These are phyloP conservation scores for Vanderwaltozyma verrucispora DNA, from an alignment of 805 yeast species.

Conservation along the genomic window DNA sequence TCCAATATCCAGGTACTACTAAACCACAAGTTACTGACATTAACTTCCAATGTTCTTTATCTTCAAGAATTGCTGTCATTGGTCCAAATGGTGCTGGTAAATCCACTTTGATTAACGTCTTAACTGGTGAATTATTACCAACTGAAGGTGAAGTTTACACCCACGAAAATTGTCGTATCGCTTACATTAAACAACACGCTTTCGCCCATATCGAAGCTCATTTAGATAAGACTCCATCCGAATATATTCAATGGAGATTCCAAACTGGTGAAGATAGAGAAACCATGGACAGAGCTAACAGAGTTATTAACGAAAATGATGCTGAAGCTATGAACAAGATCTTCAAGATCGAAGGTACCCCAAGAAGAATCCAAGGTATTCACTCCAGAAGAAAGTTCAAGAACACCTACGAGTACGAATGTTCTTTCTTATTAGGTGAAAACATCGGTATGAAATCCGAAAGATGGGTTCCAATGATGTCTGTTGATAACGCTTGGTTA, in stretches of 20 bases:
- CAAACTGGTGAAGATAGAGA: slow-evolving; percentile 99
- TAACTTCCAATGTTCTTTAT: slow-evolving; percentile 97
- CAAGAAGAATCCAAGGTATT: slow-evolving; percentile 93
- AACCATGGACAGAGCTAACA: slow-evolving; percentile 99
- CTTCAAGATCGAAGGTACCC: slow-evolving; percentile 97
- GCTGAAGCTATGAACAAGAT: slow-evolving; percentile 98
- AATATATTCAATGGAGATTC: slow-evolving; percentile 99
- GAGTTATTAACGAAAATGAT: slow-evolving; percentile 94
- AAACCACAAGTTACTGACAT: slow-evolving; percentile 90
- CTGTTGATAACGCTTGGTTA: slow-evolving; percentile 99
- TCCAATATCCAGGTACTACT: slow-evolving; percentile 99
- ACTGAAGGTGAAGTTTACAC: slow-evolving; percentile 98
- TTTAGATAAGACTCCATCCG: slow-evolving; percentile 98
- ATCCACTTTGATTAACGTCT: slow-evolving; percentile 95
- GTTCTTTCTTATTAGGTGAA: slow-evolving; percentile 96
- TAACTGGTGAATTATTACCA: slow-evolving; percentile 99
- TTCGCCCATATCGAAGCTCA: slow-evolving; percentile 98
- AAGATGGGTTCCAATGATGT: slow-evolving; percentile 99
- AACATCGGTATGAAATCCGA: slow-evolving; percentile 98
- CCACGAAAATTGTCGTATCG: slow-evolving; percentile 99
- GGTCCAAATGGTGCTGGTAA: slow-evolving; percentile 99
- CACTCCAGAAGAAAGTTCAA: slow-evolving; percentile 98
- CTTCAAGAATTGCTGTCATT: slow-evolving; percentile 99
- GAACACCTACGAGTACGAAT: slow-evolving; percentile 99
- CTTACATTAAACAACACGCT: slow-evolving; percentile 99